Conservation (phyloP, 2,329 filamentous ascomycete species). For the Epichloe uncinata region DNA sequence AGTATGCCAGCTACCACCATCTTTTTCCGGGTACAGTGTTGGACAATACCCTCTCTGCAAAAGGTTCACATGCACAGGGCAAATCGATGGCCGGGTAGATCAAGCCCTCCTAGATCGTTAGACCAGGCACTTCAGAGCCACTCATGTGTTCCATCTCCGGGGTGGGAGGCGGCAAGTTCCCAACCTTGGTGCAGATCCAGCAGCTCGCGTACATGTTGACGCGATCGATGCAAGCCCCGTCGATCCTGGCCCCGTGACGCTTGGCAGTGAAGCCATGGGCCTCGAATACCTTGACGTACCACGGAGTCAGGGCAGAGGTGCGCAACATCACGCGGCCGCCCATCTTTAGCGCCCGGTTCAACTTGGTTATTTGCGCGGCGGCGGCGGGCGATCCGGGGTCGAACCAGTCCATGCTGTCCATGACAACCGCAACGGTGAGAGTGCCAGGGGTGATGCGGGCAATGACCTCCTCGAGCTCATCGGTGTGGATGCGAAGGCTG, state of each 20-base stretch:
- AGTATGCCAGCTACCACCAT: too few relatives aligned
- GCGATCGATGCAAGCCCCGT: slow-evolving; percentile 73
- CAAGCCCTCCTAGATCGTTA: slow-evolving; percentile 18
- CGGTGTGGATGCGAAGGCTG: slow-evolving; percentile 77
- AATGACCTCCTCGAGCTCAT: slow-evolving; percentile 86
- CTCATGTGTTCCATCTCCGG: slow-evolving; percentile 32
- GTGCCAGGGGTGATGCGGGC: slow-evolving; percentile 68
- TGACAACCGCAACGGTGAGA: slow-evolving; percentile 78
- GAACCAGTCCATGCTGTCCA: slow-evolving; percentile 99
- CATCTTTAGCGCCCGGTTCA: slow-evolving; percentile 68
- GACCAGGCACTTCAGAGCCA: slow-evolving; percentile 28
- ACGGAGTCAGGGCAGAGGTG: slow-evolving; percentile 67
- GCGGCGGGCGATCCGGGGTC: slow-evolving; percentile 43
- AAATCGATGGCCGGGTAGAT: too few relatives aligned
- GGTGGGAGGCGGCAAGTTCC: slow-evolving; percentile 41
- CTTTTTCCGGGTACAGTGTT: too few relatives aligned
- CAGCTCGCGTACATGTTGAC: slow-evolving; percentile 98
- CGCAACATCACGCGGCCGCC: slow-evolving; percentile 74
- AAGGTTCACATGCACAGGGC: not conserved
- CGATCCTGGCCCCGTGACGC: slow-evolving; percentile 58
- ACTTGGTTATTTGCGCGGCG: slow-evolving; percentile 60
- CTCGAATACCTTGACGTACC: slow-evolving; percentile 78
- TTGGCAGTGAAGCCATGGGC: slow-evolving; percentile 59
- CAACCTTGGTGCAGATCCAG: slow-evolving; percentile 74
- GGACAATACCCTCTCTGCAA: not conserved